Percentiles rank a stretch among this genome's conserved stretches.
phyloP scores from a whole-genome alignment of 202 grass and related monocot species.

The Panicum virgatum region DNA sequence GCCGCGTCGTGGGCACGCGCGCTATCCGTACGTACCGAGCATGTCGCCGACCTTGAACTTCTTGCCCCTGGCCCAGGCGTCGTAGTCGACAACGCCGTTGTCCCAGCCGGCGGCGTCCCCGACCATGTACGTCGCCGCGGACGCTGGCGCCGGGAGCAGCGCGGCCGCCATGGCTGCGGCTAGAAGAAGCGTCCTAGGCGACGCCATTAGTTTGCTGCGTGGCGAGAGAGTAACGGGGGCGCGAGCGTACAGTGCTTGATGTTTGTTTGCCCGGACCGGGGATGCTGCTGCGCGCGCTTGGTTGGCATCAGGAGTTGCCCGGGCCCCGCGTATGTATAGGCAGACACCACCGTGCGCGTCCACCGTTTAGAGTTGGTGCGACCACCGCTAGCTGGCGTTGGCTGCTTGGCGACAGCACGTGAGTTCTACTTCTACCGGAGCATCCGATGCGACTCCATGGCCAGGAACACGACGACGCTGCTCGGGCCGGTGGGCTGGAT shows the following conservation, averaged over 20 bases:
- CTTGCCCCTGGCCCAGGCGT: slow-evolving; percentile 38
- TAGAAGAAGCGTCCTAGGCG: background rate
- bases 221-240: background rate
- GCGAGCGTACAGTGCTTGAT: too few species aligned
- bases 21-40: too few species aligned
- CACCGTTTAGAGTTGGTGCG: too few species aligned
- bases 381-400: background rate
- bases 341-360: too few species aligned
- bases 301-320: background rate
- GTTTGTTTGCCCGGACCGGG: background rate
- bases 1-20: too few species aligned
- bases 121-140: background rate
- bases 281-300: background rate
- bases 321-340: too few species aligned
- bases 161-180: background rate
- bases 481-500: too few species aligned
- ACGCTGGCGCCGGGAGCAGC: slow-evolving; percentile 17
- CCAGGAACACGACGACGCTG: background rate
- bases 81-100: slow-evolving; percentile 13
- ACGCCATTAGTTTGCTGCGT: background rate
- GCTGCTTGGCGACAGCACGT: background rate
- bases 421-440: background rate
- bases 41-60: slow-evolving; percentile 44
- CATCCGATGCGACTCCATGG: background rate
- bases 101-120: slow-evolving; percentile 44